Evolutionary conservation across 805 yeast species (phyloP).

Genomic region (Candida railenensis): DNA sequence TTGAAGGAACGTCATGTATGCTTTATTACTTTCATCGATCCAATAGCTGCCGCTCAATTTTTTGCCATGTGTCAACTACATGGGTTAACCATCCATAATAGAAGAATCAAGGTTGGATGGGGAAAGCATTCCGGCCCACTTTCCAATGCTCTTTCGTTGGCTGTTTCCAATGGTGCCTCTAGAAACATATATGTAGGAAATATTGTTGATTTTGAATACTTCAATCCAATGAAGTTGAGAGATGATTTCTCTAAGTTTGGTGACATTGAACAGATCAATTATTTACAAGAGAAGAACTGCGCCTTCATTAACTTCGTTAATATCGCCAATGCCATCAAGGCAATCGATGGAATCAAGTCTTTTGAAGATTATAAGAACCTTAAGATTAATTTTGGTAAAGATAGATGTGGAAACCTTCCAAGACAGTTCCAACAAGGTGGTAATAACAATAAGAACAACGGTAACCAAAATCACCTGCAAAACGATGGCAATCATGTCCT

Average conservation of each 20-base stretch:
- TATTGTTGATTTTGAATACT: conserved; percentile 51
- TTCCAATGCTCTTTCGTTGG: conserved; percentile 80
- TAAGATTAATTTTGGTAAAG: conserved; percentile 90
- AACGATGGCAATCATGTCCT: conserved; percentile 4
- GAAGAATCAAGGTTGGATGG: conserved; percentile 94
- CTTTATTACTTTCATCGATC: conserved; percentile 93
- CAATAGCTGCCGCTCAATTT: conserved; percentile 96
- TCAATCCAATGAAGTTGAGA: conserved; percentile 61
- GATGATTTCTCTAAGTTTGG: conserved; percentile 80
- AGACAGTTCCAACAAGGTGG: conserved; percentile 54
- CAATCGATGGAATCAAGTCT: conserved; percentile 86
- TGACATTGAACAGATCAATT: conserved; percentile 92
- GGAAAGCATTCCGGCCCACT: conserved; percentile 95
- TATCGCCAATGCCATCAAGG: conserved; percentile 86
- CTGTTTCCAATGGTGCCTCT: conserved; percentile 91
- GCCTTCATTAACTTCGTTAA: conserved; percentile 91
- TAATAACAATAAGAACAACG: conserved; percentile 8
- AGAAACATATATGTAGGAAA: conserved; percentile 88
- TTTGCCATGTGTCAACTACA: conserved; percentile 91
- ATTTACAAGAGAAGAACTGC: conserved; percentile 78
- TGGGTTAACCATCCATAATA: conserved; percentile 81
- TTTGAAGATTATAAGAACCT: conserved; percentile 61
- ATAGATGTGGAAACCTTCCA: conserved; percentile 93
- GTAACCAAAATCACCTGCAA: conserved; percentile 4
- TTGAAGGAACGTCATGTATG: conserved; percentile 87